Evolutionary conservation across 202 grass and related monocot genomes (phyloP), one percentile per base, ranked within the genome.

Genomic region (Dendrocalamus latiflorus): DNA sequence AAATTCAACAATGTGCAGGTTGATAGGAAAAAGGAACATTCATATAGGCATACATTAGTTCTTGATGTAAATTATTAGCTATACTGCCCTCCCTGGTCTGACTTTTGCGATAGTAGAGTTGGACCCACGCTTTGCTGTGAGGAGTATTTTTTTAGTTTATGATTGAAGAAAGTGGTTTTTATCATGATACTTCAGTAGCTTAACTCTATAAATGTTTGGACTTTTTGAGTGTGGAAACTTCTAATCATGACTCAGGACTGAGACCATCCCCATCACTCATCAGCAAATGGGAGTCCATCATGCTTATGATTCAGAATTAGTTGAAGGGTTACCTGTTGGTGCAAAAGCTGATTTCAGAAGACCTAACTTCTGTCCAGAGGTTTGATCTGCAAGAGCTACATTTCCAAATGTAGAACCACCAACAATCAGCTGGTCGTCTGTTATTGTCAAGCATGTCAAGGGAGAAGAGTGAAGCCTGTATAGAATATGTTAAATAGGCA

Each of bases 321-420:
- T 56, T 39, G 77, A 75, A 85, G 48, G 28, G 47, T 71, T 84
- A 81, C 95, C 92, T 91, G 93, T 91, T 77, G 93, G 91, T 67
- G 89, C 61, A 95, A 83, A 93, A 41, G 74, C 48, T 74, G 95
- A 95, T 81, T 87, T 98, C 17, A 95, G 80, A 89, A 93, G 60
- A 70, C 78, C 92, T 84, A 98, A 72, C 17, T 86, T 83, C 77
- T 98, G 72, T 64, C 95, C 95, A 63, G 93, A 95, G 30, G 85
- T 81, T 42, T 93, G 91, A 90, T 98, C 95, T 45, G 89, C 87
- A 93, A 95, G 78, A 81, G 93, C 76, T 78, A 98, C 48, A 79
- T 47, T 93, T 83, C 95, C 95, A 83, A 98, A 95, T 80, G 90
- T 88, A 82, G 95, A 98, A 83, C 95, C 95, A 87, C 85, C 87